Evolutionary conservation across 345 rosid genomes (phyloP).

Genomic region (Ceriops decandra): DNA sequence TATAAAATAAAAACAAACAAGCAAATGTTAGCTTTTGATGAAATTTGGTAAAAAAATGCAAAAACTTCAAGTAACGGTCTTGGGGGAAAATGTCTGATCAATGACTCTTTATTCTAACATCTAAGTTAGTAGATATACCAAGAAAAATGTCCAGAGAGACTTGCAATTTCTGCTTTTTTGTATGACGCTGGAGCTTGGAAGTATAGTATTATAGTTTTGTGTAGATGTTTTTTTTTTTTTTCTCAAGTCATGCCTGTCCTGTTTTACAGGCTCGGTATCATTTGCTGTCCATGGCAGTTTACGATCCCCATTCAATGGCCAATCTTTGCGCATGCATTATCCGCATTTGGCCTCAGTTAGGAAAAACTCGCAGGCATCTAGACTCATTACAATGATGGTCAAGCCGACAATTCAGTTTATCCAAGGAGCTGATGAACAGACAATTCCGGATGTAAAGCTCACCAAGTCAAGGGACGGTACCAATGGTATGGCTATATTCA

Average conservation of each 20-base stretch:
- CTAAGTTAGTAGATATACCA: no score
- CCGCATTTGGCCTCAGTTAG: conserved; percentile 15
- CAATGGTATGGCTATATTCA: conserved; percentile 79
- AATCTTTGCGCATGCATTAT: conserved; percentile 30
- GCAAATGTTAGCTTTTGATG: no score
- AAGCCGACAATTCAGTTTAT: conserved; percentile 78
- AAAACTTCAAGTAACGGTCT: no score
- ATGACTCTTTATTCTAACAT: no score
- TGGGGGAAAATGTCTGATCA: no score
- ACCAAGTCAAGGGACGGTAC: conserved; percentile 84
- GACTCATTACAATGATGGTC: conserved; percentile 54
- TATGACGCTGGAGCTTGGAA: no score
- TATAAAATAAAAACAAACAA: no score
- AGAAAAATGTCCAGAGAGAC: no score
- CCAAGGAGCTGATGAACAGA: conserved; percentile 88
- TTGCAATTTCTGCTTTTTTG: no score
- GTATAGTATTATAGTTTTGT: no score
- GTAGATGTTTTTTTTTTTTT: not conserved
- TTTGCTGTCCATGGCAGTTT: conserved; percentile 36
- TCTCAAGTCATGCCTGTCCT: not conserved
- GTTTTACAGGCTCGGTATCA: conserved; percentile 41
- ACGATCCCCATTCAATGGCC: conserved; percentile 46
- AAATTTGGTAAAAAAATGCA: no score
- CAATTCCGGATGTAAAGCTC: conserved; percentile 75
- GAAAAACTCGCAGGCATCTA: conserved; percentile 17